Base-by-base conservation (phyloP, 2,329 filamentous ascomycete species). In the Colletotrichum higginsianum region DNA sequence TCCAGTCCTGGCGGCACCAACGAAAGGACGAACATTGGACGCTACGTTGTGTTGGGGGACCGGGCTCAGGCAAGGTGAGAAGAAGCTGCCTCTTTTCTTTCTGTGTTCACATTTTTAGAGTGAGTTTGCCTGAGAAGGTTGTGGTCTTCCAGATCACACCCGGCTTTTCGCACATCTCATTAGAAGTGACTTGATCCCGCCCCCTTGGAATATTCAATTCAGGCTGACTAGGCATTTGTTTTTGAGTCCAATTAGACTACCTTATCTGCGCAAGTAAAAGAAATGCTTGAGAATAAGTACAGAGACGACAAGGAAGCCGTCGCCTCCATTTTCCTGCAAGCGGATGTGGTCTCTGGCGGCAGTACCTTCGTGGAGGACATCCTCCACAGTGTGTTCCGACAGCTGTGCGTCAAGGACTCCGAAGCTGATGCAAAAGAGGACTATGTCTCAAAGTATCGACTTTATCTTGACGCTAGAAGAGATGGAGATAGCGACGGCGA, bases 11-110 rank as follows among this genome's bases (percentile, higher is more conserved):
- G 64, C 64, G 52, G 26, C 4, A 3, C 44, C 16, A 47, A 46
- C n/a, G 13, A 38, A 38, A 44, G 12, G 23, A 66, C 15, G 21
- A 47, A 1, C 26, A 44, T 46, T 60, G 64, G 56, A 61, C 46
- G 18, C 16, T 66, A 23, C 55, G 64, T 26, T 60, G 64, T 23
- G 53, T 61, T 18, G 64, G 55, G 16, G 56, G 30, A 18, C 64
- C 64, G 35, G 56, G 64, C 26, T 66, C 64, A 4, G 64, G 55
- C 30, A 66, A 66, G 64, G 64, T 66, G 40, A 47, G 52, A n/a
- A 47, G 26, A 26, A 26, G 3, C 26, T n/a, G 44, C 16, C 44
- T 12, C n/a, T n/a, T n/a, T 47, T n/a, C 44, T 23, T 52, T 30
- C 13, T 4, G 18, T 23, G 8, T 9, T 50, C 21, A 18, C 11